Base-by-base conservation (phyloP, 805 yeast genomes). In the Ogataea paraovalis region DNA sequence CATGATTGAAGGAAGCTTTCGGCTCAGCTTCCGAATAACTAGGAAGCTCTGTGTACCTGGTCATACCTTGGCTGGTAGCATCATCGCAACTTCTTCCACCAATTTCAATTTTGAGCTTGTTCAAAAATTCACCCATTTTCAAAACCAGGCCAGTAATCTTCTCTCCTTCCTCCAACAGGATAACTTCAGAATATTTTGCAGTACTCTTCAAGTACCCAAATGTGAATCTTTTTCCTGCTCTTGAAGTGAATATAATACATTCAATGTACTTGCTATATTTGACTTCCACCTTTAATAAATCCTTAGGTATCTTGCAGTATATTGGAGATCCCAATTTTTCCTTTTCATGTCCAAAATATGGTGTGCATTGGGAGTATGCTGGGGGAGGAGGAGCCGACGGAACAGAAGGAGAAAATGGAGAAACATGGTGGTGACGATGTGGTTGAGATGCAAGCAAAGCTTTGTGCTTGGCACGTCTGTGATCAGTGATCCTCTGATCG, bases 221-320 rank as follows among this genome's bases (percentile, higher is more conserved):
- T 20, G 48, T 46, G 43, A 10, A 38, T 14, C 45, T 42, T 22
- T 43, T 45, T n/a, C 57, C 56, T 1, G 48, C 42, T 7, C 38
- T 36, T 12, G 46, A 41, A 4, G 49, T 46, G 33, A 55, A 53
- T 23, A 39, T 44, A 44, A 55, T 55, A 8, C 47, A 49, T 33
- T 53, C 57, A 23, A 55, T 44, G 42, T 47, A 48, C 22, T 46
- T 41, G 50, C 51, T 51, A 47, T 51, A 55, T 27, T 47, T 45
- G 16, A 55, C 53, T 39, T 47, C 48, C 16, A 55, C 45, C 16
- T 16, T 41, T 22, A 27, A 41, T 18, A 55, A 38, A 21, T 47
- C 46, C 28, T 30, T 39, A 12, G 59, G 57, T 6, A 53, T 42
- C 34, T 22, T 44, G 13, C 49, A 27, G 32, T 42, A 42, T 3